A percentile compares a stretch with the other conserved stretches of the same genome.
phyloP scores from a whole-genome alignment of 1,284 basidiomycete species.

The Wolfiporia cocos region DNA sequence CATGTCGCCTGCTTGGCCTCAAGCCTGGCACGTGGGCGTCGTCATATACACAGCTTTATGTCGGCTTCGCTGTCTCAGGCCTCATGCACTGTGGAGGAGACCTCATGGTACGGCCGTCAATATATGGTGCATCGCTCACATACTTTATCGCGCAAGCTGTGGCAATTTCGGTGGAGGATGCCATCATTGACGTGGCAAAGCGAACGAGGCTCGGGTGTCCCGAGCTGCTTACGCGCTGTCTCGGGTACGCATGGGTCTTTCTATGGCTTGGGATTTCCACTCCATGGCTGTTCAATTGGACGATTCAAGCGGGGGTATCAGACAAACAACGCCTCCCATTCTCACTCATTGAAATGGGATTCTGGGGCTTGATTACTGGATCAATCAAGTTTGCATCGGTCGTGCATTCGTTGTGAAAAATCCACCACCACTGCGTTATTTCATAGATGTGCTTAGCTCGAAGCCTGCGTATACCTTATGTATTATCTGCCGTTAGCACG shows the following conservation, averaged over 20 bases:
- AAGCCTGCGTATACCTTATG: no score
- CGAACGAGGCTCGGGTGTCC: not conserved
- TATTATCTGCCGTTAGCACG: no score
- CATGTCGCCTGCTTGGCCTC: conserved; percentile 13
- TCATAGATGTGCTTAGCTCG: no score
- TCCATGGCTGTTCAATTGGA: conserved; percentile 10
- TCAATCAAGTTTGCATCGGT: no score
- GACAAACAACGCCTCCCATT: conserved; percentile 6
- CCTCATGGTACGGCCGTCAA: conserved; percentile 10
- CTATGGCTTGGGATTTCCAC: conserved; percentile 11
- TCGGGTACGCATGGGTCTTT: conserved; percentile 16
- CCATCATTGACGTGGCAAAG: conserved; percentile 13
- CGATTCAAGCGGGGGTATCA: conserved; percentile 8
- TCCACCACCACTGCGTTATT: no score
- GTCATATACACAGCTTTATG: conserved; percentile 28
- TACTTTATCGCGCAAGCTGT: conserved; percentile 26
- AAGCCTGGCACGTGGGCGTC: conserved; percentile 18
- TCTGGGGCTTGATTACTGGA: no score
- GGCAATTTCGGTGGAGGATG: conserved; percentile 25
- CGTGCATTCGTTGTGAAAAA: no score
- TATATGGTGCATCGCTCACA: conserved; percentile 15
- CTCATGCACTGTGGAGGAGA: conserved; percentile 22
- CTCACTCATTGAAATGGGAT: no score
- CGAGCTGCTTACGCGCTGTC: not conserved
- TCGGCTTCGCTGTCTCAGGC: conserved; percentile 26